Base-by-base conservation (phyloP, 441 rosid species). In the Populus hybrid region DNA sequence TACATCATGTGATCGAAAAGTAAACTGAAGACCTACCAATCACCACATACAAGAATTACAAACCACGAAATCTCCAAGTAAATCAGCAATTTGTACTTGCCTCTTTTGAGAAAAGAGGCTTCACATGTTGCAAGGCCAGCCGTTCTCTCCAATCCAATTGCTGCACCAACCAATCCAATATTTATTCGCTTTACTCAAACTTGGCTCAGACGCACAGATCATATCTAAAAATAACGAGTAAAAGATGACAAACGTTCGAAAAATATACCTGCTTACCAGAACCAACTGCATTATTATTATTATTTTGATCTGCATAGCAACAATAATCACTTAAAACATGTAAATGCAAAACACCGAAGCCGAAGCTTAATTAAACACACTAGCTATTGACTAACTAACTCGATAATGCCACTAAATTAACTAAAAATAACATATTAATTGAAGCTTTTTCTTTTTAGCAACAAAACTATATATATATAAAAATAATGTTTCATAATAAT, bases 61-160 rank as follows among this genome's bases (percentile, higher is more conserved):
- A 68, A 8, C 9, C 71, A 68, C 3, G 24, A 69, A 59, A 67
- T 53, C 46, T 26, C 42, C 71, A n/a, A 36, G 2, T 34, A 66
- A 63, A 35, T 61, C 63, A 77, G n/a, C 67, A 67, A 73, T 21
- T 59, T 61, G 79, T 21, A 85, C 92, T 88, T 84, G 81, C 99
- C 92, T 94, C 99, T 82, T 91, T 89, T 0, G 95, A 86, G 84
- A 94, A 85, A 80, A 94, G 87, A 67, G 94, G 82, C 76, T 86
- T 87, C 68, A 90, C 77, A 78, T 89, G 87, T 80, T 88, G 90
- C 86, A 90, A 69, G 11, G 94, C 94, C 78, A 91, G 84, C 78
- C 86, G 93, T 79, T 96, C 97, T 79, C 98, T 91, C 99, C 97
- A 94, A 87, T 89, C 91, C 83, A 89, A 79, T 71, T 78, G 90